phyloP scores from a whole-genome alignment of 1,284 basidiomycete genomes.

The Puccinia coronata region DNA sequence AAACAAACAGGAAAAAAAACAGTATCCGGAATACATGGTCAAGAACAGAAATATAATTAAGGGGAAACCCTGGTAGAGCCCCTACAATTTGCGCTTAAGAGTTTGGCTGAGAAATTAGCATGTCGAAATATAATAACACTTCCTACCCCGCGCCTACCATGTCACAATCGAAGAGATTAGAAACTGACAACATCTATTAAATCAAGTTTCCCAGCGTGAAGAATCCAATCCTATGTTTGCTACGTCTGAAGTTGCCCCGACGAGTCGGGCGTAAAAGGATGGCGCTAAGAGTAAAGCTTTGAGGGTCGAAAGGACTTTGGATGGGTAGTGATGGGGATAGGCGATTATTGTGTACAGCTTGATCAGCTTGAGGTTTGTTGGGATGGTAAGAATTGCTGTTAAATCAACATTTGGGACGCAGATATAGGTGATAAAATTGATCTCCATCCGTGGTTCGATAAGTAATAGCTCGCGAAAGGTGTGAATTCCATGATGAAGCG shows the following conservation, averaged over 20 bases:
- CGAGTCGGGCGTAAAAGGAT: slow-evolving; percentile 2
- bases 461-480: slow-evolving; percentile 12
- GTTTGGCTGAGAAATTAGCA: too few relatives aligned
- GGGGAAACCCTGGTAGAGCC: too few relatives aligned
- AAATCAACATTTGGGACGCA: slow-evolving; percentile 25
- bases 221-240: slow-evolving; percentile 31
- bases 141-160: too few relatives aligned
- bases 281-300: slow-evolving; percentile 27
- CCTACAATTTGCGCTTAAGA: too few relatives aligned
- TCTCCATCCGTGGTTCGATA: slow-evolving; percentile 22
- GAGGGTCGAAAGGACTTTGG: background rate
- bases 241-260: background rate
- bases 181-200: background rate
- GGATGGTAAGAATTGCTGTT: slow-evolving; percentile 8
- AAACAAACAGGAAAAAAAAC: too few relatives aligned
- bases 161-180: background rate
- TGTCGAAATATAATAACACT: too few relatives aligned
- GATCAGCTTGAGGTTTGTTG: slow-evolving; percentile 31
- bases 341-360: slow-evolving; percentile 21
- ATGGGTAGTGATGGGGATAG: slow-evolving; percentile 22
- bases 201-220: slow-evolving; percentile 24
- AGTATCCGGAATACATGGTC: too few relatives aligned
- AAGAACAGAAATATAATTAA: too few relatives aligned
- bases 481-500: slow-evolving; percentile 22
- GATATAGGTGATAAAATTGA: slow-evolving; percentile 19